These are phyloP conservation scores for Colletotrichum filicis DNA, from an alignment of 2,329 filamentous ascomycete species.

Conservation along the genomic window DNA sequence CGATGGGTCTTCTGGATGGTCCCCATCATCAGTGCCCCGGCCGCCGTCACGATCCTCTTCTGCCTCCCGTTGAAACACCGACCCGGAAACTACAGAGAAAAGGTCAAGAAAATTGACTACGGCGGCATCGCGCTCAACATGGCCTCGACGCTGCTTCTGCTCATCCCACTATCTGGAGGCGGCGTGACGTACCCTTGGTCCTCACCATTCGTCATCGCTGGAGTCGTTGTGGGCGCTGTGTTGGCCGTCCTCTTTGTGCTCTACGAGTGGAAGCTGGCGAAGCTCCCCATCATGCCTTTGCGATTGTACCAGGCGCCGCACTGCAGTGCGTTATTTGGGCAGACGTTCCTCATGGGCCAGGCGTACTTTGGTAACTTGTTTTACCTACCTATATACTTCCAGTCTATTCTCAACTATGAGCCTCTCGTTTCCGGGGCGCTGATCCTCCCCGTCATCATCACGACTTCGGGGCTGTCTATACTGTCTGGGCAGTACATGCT, in stretches of 20 bases:
- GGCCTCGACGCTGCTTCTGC: slow-evolving; percentile 39
- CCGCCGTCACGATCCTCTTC: slow-evolving; percentile 39
- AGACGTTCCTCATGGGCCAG: slow-evolving; percentile 42
- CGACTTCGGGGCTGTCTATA: slow-evolving; percentile 42
- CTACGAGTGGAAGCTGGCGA: slow-evolving; percentile 43
- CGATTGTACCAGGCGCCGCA: slow-evolving; percentile 39
- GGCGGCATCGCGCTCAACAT: slow-evolving; percentile 43
- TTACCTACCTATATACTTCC: slow-evolving; percentile 45
- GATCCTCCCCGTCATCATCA: slow-evolving; percentile 43
- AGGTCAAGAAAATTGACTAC: slow-evolving; percentile 43
- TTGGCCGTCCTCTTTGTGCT: slow-evolving; percentile 33
- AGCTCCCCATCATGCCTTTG: slow-evolving; percentile 43
- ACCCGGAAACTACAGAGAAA: slow-evolving; percentile 40
- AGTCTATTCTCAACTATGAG: slow-evolving; percentile 43
- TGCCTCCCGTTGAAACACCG: slow-evolving; percentile 41
- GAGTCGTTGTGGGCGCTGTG: slow-evolving; percentile 27
- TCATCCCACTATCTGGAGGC: slow-evolving; percentile 42
- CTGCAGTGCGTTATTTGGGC: slow-evolving; percentile 37
- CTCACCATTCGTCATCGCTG: slow-evolving; percentile 40
- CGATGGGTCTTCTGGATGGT: slow-evolving; percentile 45
- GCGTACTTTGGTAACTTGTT: slow-evolving; percentile 45
- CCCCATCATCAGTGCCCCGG: slow-evolving; percentile 37
- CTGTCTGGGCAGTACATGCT: slow-evolving; percentile 45
- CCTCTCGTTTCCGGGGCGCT: slow-evolving; percentile 43
- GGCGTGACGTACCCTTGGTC: slow-evolving; percentile 42